phyloP scores from a whole-genome alignment of 2,329 filamentous ascomycete species.

The Fusarium mundagurra region DNA sequence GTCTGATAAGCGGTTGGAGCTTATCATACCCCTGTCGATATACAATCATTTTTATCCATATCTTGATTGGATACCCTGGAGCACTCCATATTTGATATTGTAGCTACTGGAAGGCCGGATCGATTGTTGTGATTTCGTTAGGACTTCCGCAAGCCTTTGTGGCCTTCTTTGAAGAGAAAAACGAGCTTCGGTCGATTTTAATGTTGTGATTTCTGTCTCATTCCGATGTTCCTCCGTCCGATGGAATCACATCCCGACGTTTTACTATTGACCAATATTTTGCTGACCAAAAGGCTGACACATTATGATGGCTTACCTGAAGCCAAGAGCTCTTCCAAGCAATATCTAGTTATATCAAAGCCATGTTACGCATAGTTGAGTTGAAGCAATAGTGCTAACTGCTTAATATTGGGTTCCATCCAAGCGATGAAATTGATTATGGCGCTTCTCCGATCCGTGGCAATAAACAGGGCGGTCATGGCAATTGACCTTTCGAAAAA shows the following conservation, averaged over 20 bases:
- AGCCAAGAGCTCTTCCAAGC: rapidly evolving
- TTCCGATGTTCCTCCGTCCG: rapidly evolving
- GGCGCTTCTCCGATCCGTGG: not conserved
- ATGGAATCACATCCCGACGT: no score
- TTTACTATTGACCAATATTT: rapidly evolving
- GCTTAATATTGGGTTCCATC: rapidly evolving
- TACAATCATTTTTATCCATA: no score
- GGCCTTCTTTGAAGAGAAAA: rapidly evolving
- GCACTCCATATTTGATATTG: not conserved
- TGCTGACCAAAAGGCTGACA: rapidly evolving
- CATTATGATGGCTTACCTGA: rapidly evolving
- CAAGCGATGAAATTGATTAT: rapidly evolving
- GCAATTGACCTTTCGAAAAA: not conserved
- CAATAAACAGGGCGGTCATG: not conserved
- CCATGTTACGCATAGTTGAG: rapidly evolving
- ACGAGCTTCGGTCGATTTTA: rapidly evolving
- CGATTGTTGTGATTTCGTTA: not conserved
- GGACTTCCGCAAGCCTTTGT: not conserved
- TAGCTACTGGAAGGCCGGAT: no score
- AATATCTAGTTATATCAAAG: no score
- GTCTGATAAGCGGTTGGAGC: not conserved
- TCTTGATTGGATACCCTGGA: not conserved
- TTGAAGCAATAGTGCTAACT: not conserved
- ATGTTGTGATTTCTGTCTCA: rapidly evolving
- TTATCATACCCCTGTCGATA: not conserved